Evolutionary conservation across 768 basidiomycete genomes (phyloP).

Genomic region (Rhizopogon vesiculosus): DNA sequence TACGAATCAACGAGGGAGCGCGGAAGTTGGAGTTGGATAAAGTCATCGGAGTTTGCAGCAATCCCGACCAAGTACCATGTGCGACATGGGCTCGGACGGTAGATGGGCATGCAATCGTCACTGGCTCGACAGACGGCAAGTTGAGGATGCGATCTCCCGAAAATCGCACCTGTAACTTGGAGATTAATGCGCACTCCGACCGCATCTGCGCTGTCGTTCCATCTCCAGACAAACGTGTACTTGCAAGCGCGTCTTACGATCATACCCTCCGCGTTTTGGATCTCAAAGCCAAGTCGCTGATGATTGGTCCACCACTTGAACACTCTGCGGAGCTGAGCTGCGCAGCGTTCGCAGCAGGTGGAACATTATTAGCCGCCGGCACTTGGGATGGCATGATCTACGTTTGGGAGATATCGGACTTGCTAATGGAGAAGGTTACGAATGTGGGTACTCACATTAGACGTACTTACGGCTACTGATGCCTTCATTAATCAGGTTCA

Average conservation of each 20-base stretch:
- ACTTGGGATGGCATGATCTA: neutral
- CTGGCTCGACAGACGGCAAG: neutral
- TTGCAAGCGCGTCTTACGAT: conserved; percentile 13
- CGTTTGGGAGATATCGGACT: neutral
- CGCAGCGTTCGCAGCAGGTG: neutral
- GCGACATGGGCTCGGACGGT: neutral
- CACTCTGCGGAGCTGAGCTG: neutral
- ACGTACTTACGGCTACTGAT: neutral
- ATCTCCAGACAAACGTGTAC: conserved; percentile 5
- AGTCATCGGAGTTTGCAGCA: neutral
- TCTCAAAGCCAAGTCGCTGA: neutral
- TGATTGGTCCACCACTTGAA: conserved; percentile 5
- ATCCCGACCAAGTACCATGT: neutral
- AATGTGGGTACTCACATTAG: neutral
- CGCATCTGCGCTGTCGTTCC: neutral
- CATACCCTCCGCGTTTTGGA: conserved; percentile 6
- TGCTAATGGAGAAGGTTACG: neutral
- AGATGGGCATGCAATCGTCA: neutral
- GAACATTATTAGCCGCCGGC: neutral
- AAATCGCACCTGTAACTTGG: neutral
- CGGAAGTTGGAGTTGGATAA: neutral
- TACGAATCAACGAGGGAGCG: neutral
- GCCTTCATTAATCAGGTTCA: neutral
- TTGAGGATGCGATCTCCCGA: neutral
- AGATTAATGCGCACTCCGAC: neutral